Evolutionary conservation across 2,329 filamentous ascomycete genomes (phyloP).

Genomic region (Tolypocladium album): DNA sequence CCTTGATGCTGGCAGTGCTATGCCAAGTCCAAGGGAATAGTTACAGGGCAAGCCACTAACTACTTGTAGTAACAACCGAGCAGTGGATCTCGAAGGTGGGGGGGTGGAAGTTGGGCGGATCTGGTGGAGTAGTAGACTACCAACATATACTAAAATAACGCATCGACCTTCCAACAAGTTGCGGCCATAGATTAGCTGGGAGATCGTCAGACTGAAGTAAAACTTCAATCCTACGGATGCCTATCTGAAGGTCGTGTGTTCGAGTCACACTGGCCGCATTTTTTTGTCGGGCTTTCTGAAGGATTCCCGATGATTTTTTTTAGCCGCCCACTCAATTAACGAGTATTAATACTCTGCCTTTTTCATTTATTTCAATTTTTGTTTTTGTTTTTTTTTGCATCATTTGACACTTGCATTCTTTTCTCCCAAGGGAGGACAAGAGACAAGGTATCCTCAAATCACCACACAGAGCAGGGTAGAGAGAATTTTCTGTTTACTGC

Average conservation of each 20-base stretch:
- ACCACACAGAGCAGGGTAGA: no score
- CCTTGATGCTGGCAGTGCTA: no score
- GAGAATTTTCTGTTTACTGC: no score
- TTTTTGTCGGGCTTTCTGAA: conserved; percentile 5
- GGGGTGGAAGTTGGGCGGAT: background rate
- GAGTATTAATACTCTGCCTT: background rate
- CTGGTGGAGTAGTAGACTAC: background rate
- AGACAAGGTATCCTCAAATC: no score
- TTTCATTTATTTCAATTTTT: background rate
- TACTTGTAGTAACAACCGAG: background rate
- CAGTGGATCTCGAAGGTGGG: background rate
- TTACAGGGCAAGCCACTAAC: background rate
- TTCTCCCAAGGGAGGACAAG: no score
- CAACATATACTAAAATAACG: background rate
- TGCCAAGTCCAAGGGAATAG: no score
- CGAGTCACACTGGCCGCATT: conserved; percentile 18
- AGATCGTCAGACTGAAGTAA: conserved; percentile 17
- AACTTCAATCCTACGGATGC: conserved; percentile 16
- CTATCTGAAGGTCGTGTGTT: conserved; percentile 20
- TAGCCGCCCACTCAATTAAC: background rate
- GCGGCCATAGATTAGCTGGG: conserved; percentile 18
- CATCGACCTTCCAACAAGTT: conserved; percentile 11
- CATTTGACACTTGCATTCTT: no score
- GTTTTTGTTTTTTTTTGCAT: background rate
- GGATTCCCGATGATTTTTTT: background rate